These are phyloP conservation scores for Hypoxylon trugodes DNA, from an alignment of 495 filamentous ascomycete species.

Conservation along the genomic window DNA sequence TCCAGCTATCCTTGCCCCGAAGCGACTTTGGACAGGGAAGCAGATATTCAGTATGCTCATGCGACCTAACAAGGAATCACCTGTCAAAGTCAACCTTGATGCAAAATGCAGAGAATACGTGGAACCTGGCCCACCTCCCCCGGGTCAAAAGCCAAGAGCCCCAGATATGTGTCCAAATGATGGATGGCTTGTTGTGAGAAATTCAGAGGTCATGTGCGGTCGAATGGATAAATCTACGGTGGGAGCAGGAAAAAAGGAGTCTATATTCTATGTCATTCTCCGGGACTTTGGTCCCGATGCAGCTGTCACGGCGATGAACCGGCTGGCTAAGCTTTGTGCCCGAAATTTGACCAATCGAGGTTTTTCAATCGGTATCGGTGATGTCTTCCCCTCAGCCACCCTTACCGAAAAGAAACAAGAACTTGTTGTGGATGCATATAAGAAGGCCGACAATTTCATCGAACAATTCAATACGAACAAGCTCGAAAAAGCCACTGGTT, in stretches of 20 bases:
- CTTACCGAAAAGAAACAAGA: slow-evolving; percentile 74
- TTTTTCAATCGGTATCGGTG: slow-evolving; percentile 94
- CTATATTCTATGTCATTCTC: slow-evolving; percentile 94
- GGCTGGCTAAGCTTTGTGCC: slow-evolving; percentile 88
- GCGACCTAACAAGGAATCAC: slow-evolving; percentile 82
- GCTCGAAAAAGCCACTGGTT: slow-evolving; percentile 84
- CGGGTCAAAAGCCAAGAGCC: slow-evolving; percentile 50
- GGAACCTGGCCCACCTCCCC: slow-evolving; percentile 45
- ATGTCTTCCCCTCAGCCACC: slow-evolving; percentile 80
- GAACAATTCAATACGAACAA: slow-evolving; percentile 77
- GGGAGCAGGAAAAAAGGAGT: slow-evolving; percentile 96
- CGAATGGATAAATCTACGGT: slow-evolving; percentile 97
- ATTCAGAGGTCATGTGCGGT: slow-evolving; percentile 98
- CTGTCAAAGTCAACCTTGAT: slow-evolving; percentile 89
- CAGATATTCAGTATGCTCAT: slow-evolving; percentile 96
- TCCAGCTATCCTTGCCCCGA: slow-evolving; percentile 83
- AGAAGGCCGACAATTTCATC: slow-evolving; percentile 85
- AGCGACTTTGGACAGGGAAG: slow-evolving; percentile 95
- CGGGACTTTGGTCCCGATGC: slow-evolving; percentile 91
- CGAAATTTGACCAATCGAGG: slow-evolving; percentile 88
- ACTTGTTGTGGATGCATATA: slow-evolving; percentile 81
- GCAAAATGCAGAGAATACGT: slow-evolving; percentile 88
- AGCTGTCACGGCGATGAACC: slow-evolving; percentile 92
- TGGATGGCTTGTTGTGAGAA: slow-evolving; percentile 87
- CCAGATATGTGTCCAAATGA: slow-evolving; percentile 87